phyloP scores from a whole-genome alignment of 345 rosid genomes.

The Abelmoschus esculentus region DNA sequence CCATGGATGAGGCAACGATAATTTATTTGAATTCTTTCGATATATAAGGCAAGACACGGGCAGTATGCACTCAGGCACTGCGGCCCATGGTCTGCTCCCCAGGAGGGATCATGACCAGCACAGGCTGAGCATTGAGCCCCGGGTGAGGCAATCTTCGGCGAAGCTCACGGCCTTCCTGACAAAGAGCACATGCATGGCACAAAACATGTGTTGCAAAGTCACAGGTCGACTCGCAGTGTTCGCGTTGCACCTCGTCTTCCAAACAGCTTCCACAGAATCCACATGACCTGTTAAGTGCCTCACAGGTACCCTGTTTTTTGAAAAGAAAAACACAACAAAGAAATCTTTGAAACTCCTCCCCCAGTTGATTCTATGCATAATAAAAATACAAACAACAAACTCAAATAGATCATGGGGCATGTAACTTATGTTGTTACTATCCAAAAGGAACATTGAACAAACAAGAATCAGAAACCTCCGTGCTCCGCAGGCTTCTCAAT shows the following conservation, averaged over 20 bases:
- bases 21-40: neutral
- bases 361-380: neutral
- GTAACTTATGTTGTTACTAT: neutral
- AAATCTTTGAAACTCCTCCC: neutral
- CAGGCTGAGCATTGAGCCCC: constrained; percentile 64
- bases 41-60: neutral
- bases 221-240: constrained; percentile 65
- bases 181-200: constrained; percentile 83
- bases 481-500: neutral
- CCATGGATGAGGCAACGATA: neutral
- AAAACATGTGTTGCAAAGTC: constrained; percentile 69
- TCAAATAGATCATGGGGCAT: neutral
- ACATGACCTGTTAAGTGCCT: constrained; percentile 67
- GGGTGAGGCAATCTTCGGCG: constrained; percentile 85
- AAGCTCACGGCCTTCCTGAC: constrained; percentile 97
- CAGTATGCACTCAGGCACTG: constrained; percentile 21
- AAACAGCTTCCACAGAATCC: constrained; percentile 75
- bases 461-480: neutral
- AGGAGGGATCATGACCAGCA: constrained; percentile 70
- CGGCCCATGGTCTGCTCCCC: constrained; percentile 75
- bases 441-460: neutral
- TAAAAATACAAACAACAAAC: neutral
- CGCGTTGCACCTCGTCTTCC: constrained; percentile 65
- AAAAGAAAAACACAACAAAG: neutral
- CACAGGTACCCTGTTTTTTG: constrained; percentile 63